Percentiles rank a stretch among this genome's conserved stretches.
phyloP scores from a whole-genome alignment of 2,329 filamentous ascomycete species.

The Graphilbum fragrans region DNA sequence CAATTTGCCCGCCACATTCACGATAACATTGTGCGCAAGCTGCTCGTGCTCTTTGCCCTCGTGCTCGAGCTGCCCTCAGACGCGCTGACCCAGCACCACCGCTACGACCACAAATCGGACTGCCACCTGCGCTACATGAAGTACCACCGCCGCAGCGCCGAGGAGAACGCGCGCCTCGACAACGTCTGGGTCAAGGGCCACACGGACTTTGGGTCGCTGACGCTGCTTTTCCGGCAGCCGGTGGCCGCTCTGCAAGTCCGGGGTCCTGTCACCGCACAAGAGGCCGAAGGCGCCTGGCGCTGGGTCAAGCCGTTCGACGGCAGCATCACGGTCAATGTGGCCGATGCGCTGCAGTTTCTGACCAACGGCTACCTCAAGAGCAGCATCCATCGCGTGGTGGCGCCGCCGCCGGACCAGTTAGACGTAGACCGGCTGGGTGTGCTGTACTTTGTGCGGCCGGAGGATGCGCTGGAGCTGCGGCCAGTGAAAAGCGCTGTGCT shows the following conservation, averaged over 20 bases:
- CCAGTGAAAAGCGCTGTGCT: too few relatives aligned
- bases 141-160: conserved; percentile 28
- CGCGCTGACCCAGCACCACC: conserved; percentile 39
- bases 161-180: conserved; percentile 15
- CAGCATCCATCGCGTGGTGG: conserved; percentile 20
- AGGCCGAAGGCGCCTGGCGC: conserved; percentile 28
- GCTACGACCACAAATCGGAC: conserved; percentile 40
- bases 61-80: conserved; percentile 46
- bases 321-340: conserved; percentile 34
- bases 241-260: conserved; percentile 38
- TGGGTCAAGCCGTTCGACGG: conserved; percentile 29
- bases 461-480: conserved; percentile 14
- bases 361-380: conserved; percentile 28
- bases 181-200: conserved; percentile 22
- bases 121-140: conserved; percentile 49
- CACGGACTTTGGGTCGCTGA: conserved; percentile 39
- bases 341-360: conserved; percentile 29
- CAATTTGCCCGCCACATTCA: conserved; percentile 32
- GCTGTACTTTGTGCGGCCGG: conserved; percentile 35
- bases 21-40: conserved; percentile 35
- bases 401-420: conserved; percentile 26
- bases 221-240: conserved; percentile 41
- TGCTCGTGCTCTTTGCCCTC: conserved; percentile 46
- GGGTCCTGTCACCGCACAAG: too few relatives aligned
- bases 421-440: conserved; percentile 36